These are phyloP conservation scores for Aspergillus calidoustus DNA, from an alignment of 2,329 filamentous ascomycete genomes.

Conservation along the genomic window DNA sequence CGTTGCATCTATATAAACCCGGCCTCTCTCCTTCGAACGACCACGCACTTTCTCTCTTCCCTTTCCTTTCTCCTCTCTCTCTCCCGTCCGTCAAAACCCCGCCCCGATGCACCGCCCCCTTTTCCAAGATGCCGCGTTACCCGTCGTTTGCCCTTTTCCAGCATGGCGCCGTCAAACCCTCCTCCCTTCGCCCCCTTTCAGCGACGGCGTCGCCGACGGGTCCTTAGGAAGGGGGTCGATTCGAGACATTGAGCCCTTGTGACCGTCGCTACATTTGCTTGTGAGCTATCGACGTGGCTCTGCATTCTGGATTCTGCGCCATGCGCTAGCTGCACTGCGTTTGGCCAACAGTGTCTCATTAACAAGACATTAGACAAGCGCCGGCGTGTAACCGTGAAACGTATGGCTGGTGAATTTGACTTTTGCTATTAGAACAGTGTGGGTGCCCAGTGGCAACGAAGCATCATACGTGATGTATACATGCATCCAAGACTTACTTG, in stretches of 20 bases:
- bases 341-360: too few relatives aligned
- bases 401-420: too few relatives aligned
- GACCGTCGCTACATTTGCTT: conserved; percentile 4
- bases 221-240: neutral
- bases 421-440: too few relatives aligned
- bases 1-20: conserved; percentile 33
- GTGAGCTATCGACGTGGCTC: neutral
- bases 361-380: too few relatives aligned
- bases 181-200: conserved; percentile 8
- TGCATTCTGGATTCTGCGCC: neutral
- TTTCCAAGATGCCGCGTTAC: neutral
- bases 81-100: neutral
- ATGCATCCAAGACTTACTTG: too few relatives aligned
- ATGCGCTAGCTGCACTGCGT: too few relatives aligned
- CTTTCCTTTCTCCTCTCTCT: neutral
- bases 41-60: conserved; percentile 17
- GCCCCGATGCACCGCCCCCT: neutral
- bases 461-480: too few relatives aligned
- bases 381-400: too few relatives aligned
- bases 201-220: conserved; percentile 7
- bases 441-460: too few relatives aligned
- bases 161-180: neutral
- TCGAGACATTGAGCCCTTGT: conserved; percentile 1
- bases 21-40: conserved; percentile 9
- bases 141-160: neutral